Evolutionary conservation across 192 early-diverging fungal genomes (phyloP).

Genomic region (Coemansia sp.): DNA sequence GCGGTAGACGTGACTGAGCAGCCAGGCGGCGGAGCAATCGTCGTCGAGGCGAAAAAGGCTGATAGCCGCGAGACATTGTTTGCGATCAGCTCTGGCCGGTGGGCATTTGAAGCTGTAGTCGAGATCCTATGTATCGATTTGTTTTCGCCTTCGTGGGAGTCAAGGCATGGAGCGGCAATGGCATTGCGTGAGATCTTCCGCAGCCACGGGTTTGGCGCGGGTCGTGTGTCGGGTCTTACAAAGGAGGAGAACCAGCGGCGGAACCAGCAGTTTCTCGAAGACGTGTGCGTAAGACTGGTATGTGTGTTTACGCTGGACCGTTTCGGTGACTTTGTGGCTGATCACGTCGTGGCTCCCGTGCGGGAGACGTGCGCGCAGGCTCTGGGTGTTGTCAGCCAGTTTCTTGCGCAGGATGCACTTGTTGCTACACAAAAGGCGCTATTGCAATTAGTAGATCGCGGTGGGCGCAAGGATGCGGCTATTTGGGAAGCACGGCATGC

Average conservation of each 20-base stretch:
- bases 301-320: conserved; percentile 94
- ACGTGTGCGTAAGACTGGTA: conserved; percentile 84
- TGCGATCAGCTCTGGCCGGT: conserved; percentile 59
- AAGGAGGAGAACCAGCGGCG: conserved; percentile 61
- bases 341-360: conserved; percentile 93
- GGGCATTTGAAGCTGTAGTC: conserved; percentile 72
- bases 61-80: conserved; percentile 48
- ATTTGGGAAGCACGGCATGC: conserved; percentile 95
- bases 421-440: conserved; percentile 60
- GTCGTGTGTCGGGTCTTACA: conserved; percentile 61
- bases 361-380: conserved; percentile 92
- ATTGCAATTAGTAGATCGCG: conserved; percentile 59
- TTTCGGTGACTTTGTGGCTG: conserved; percentile 95
- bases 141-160: conserved; percentile 82
- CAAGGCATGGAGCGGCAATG: conserved; percentile 94
- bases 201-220: conserved; percentile 81
- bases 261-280: conserved; percentile 84
- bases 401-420: conserved; percentile 60
- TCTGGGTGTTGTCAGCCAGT: conserved; percentile 71
- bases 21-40: conserved; percentile 61
- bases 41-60: conserved; percentile 66
- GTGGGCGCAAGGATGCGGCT: conserved; percentile 16
- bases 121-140: conserved; percentile 73
- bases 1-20: conserved; percentile 44
- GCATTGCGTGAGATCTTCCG: conserved; percentile 89